Evolutionary conservation across 768 basidiomycete genomes (phyloP).

Genomic region (Crassisporium funariophilum): DNA sequence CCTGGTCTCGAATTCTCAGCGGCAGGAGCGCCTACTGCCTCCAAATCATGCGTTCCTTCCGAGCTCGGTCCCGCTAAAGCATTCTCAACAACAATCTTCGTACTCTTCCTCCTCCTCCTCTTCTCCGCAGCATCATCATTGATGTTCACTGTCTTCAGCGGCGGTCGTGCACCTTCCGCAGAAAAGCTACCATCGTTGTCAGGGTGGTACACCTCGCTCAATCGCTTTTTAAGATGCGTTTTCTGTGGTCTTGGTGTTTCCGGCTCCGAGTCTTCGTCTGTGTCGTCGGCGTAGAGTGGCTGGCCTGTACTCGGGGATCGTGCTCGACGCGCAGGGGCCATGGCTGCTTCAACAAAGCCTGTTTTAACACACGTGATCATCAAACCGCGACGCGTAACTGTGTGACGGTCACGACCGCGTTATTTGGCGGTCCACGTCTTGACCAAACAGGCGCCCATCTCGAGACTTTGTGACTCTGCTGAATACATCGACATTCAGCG

Average conservation of each 20-base stretch:
- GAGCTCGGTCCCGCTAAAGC: constrained; percentile 64
- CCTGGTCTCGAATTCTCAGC: constrained; percentile 44
- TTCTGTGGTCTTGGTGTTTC: constrained; percentile 42
- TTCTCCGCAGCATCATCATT: constrained; percentile 92
- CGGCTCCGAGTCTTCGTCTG: constrained; percentile 40
- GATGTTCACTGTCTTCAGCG: constrained; percentile 52
- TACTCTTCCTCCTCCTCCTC: constrained; percentile 77
- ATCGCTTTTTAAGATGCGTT: constrained; percentile 53
- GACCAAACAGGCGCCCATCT: no score
- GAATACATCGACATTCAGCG: no score
- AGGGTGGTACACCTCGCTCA: constrained; percentile 58
- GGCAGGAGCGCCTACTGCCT: constrained; percentile 45
- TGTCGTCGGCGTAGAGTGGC: constrained; percentile 37
- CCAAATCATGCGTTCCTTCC: constrained; percentile 39
- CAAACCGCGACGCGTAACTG: constrained; percentile 26
- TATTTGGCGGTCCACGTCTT: not conserved
- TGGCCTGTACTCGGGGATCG: constrained; percentile 37
- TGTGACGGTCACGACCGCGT: constrained; percentile 5
- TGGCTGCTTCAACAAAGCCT: constrained; percentile 41
- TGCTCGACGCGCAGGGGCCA: constrained; percentile 42
- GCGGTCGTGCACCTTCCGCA: constrained; percentile 38
- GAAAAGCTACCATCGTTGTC: constrained; percentile 46
- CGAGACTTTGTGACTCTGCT: no score
- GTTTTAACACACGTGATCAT: constrained; percentile 37
- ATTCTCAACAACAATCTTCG: constrained; percentile 62